Conservation (phyloP, 768 basidiomycete species). For the Lactarius evosmus region DNA sequence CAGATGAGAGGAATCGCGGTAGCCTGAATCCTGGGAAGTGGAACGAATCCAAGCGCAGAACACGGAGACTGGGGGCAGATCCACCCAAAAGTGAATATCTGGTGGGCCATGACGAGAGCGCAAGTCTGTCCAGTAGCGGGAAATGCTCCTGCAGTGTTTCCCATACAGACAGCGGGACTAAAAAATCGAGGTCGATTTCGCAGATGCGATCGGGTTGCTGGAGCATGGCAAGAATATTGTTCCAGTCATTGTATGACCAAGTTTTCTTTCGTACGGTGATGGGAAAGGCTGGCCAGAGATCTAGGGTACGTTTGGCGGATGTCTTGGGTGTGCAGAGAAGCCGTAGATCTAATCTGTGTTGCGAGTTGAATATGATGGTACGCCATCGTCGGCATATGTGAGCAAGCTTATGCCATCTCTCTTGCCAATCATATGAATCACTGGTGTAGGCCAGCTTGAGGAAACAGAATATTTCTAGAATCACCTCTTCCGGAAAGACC, state of each 20-base stretch:
- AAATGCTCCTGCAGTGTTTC: neutral
- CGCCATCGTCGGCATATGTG: constrained; percentile 12
- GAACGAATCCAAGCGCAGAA: neutral
- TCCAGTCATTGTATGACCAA: neutral
- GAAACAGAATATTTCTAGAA: constrained; percentile 5
- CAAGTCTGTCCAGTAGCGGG: neutral
- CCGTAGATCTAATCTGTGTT: neutral
- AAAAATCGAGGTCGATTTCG: neutral
- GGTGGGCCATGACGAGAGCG: neutral
- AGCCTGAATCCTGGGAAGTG: neutral
- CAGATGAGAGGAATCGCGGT: neutral
- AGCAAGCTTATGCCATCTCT: neutral
- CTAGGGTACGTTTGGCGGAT: neutral
- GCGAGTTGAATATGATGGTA: neutral
- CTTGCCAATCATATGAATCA: neutral
- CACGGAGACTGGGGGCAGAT: neutral
- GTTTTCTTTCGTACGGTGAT: neutral
- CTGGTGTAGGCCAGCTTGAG: neutral
- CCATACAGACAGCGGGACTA: neutral
- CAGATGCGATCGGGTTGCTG: constrained; percentile 6
- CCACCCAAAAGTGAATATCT: too few relatives aligned
- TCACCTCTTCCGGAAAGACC: constrained; percentile 5
- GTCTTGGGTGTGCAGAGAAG: constrained; percentile 13
- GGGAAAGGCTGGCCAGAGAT: constrained; percentile 1
- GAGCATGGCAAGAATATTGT: neutral